Evolutionary conservation across 805 yeast genomes (phyloP), one percentile per base, ranked within the genome.

Genomic region (Tetrapisispora fleetii): DNA sequence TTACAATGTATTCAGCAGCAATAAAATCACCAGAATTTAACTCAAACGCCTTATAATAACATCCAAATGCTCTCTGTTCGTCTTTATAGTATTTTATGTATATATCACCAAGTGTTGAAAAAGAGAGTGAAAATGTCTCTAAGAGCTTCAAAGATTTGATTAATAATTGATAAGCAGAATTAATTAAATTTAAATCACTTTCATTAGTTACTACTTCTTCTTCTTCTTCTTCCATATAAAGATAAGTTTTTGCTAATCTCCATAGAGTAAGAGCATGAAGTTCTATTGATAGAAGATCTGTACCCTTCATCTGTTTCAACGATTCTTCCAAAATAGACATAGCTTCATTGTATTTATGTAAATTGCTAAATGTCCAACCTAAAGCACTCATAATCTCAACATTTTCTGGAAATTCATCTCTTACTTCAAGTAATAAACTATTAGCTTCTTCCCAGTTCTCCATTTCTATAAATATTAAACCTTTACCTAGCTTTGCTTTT

Each of bases 31-130:
- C 77, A 0, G 82, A 75, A 63, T 89, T 93, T 30, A 91, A 67
- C 58, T 91, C 97, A 61, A 91, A 85, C 0, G 98, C 96, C 58
- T 82, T 86, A 62, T 83, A 80, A 62, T 83, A 91, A 63, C 96
- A 89, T 60, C 87, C 88, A 47, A 81, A 80, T 0, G 97, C 95
- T 43, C 93, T 76, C 0, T 69, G 67, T 27, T 66, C 60, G 58
- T 89, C 96, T 10, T 71, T 65, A 51, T 74, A 80, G 50, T 75
- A 69, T 1, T 76, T 73, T 4, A 75, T 65, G 58, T 87, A 90
- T n/a, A 87, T 71, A 45, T 75, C 63, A 22, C 99, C 99, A 24
- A 93, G 68, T 1, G 88, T 75, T 0, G 96, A 81, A 61, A 81
- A 93, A 0, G 95, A 78, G 1, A 95, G 81, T 0, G 96, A 90